Evolutionary conservation across 805 yeast genomes (phyloP).

Genomic region (Nakazawaea ernobii): DNA sequence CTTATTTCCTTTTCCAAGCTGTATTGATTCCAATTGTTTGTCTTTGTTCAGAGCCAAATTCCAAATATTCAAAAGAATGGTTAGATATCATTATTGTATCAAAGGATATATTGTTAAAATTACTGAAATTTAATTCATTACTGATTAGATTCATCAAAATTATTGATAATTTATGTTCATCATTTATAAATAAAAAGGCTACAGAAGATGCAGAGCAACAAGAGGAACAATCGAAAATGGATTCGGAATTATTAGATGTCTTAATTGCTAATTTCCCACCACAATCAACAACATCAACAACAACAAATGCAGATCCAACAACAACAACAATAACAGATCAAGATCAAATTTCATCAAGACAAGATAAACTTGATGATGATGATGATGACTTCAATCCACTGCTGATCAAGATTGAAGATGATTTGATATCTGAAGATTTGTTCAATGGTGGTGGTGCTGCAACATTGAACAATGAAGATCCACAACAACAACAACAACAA

Average conservation of each 20-base stretch:
- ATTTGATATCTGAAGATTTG: not conserved
- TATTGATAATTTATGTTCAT: conserved; percentile 34
- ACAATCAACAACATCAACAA: conserved; percentile 1
- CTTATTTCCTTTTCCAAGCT: conserved; percentile 60
- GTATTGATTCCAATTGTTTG: conserved; percentile 52
- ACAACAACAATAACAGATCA: conserved; percentile 3
- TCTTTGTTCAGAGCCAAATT: conserved; percentile 37
- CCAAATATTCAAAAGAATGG: conserved; percentile 41
- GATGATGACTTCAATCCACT: not conserved
- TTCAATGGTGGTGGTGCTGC: not conserved
- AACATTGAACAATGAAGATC: not conserved
- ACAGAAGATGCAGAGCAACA: not conserved
- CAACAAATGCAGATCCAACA: not conserved
- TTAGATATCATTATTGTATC: conserved; percentile 35
- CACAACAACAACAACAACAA: conserved; percentile 5
- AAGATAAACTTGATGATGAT: not conserved
- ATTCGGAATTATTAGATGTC: conserved; percentile 14
- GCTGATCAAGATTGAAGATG: not conserved
- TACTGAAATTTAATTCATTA: conserved; percentile 36
- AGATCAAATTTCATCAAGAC: not conserved
- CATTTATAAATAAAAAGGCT: conserved; percentile 3
- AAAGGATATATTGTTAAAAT: conserved; percentile 29
- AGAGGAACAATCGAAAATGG: not conserved
- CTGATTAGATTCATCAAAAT: conserved; percentile 40
- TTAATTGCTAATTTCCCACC: conserved; percentile 13